A percentile compares a stretch with the other conserved stretches of the same genome.
Conservation (phyloP, 306 rosid species). For the Cicer yamashitae region DNA sequence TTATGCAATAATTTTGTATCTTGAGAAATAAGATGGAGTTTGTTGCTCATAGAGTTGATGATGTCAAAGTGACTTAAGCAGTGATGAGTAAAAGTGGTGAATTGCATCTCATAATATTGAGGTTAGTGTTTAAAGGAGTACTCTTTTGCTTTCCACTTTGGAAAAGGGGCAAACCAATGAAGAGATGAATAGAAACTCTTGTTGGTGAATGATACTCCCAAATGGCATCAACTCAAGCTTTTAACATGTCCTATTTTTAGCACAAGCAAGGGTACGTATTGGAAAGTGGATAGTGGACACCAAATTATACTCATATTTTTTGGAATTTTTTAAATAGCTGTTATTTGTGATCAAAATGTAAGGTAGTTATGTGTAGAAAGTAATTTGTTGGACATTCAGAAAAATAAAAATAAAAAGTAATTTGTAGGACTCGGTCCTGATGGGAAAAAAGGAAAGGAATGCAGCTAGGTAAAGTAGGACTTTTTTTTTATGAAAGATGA, state of each 20-base stretch:
- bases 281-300: constrained; percentile 32
- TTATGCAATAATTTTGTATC: constrained; percentile 19
- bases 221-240: constrained; percentile 52
- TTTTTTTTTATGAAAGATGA: too few species aligned
- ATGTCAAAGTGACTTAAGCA: constrained; percentile 45
- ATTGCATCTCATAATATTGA: constrained; percentile 37
- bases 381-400: too few species aligned
- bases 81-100: constrained; percentile 40
- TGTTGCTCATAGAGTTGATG: constrained; percentile 37
- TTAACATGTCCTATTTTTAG: constrained; percentile 45
- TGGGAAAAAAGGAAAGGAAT: background rate
- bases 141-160: constrained; percentile 58
- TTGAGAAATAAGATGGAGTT: constrained; percentile 21
- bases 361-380: too few species aligned
- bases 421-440: background rate
- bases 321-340: too few species aligned
- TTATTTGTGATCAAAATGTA: too few species aligned
- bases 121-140: constrained; percentile 50
- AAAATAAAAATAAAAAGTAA: background rate
- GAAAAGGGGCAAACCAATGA: constrained; percentile 37
- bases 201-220: constrained; percentile 46
- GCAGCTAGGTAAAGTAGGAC: background rate
- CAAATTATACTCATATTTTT: constrained; percentile 7
- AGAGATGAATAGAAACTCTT: constrained; percentile 45
- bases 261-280: constrained; percentile 30